Evolutionary conservation across 176 grass and related monocot species (phyloP), one percentile per base, ranked within the genome.

Genomic region (Aegilops longissima): DNA sequence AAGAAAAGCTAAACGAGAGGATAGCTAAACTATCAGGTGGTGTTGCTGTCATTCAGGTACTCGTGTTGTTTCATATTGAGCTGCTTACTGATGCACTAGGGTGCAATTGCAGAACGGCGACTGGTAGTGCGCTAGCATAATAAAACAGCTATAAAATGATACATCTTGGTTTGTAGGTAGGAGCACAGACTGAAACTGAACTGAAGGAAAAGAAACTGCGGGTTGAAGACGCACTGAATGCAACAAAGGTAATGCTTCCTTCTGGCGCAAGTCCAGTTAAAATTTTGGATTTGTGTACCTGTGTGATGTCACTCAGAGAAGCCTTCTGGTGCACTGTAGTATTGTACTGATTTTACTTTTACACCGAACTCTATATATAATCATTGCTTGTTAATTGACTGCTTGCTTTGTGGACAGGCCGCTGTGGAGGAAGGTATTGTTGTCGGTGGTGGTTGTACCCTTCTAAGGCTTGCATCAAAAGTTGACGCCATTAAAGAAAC

Each of bases 141-240:
- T 62, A 80, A 17, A 80, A 44, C 7, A 56, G n/a, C 30, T 70
- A 23, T 9, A 20, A 44, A 78, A 56, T 78, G 13, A 12, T 30
- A 12, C 65, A 64, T 78, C 8, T 85, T 70, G 31, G 6, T 88
- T 80, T 73, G 12, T 88, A 93, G 89, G 91, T 95, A 38, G 96
- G 96, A 87, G 96, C 96, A 61, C 96, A 98, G 89, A 98, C 96
- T 47, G 96, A 98, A 89, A 98, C 92, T 39, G 93, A 98, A 45
- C 84, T 98, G 2, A 98, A 96, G 72, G 96, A 93, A 85, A 96
- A 98, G 84, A 98, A 98, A 86, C 59, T 98, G 84, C 88, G 92
- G 91, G 96, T 98, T 67, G 93, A 98, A 82, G 96, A 98, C 61
- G 93, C 93, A 13, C 76, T 98, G 35, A 96, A 96, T 80, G 96